Evolutionary conservation across 257 asterid species (phyloP), one percentile per base, ranked within the genome.

Genomic region (Scutellaria barbata): DNA sequence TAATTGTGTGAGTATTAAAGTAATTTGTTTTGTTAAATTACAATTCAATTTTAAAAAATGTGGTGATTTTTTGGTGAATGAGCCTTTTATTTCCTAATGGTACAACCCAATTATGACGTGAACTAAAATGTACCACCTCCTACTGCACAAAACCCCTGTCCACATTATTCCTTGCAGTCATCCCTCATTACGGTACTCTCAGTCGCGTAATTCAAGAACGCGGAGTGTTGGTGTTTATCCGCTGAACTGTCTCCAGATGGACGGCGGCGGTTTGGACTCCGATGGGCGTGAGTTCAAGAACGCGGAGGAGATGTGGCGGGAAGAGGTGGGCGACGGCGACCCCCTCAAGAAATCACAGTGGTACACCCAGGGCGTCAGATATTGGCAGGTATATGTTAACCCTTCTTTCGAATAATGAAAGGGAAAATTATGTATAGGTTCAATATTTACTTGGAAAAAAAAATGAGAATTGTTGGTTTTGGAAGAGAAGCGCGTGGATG

Each of bases 261-360:
- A 92, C 73, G 73, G 72, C 51, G 71, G 79, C 51, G 97, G 96
- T 17, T 13, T 76, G 62, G 96, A 88, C 74, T 90, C 95, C 14
- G 92, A 87, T 9, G 97, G 97, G 68, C 95, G 96, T 51, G 77
- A 68, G 58, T 92, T 88, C 82, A 80, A 57, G 54, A 92, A 77
- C 79, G 87, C 95, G 51, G 88, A 82, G 43, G 96, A 92, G 85
- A 92, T 92, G 97, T 92, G 98, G 98, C 84, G 84, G 72, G 98
- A 87, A 82, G 87, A 87, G 76, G 85, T 90, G 57, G 97, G 97
- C 9, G 82, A 81, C 71, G 80, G 73, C 25, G 95, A 87, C 71
- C 85, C 85, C 46, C 77, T 77, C 65, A 90, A 87, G 83, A 92
- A 88, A 79, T 79, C 91, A 10, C 82, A 82, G 74, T 92, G 98